phyloP scores from a whole-genome alignment of 2,329 filamentous ascomycete genomes.

The Amesomyces nigricolor region DNA sequence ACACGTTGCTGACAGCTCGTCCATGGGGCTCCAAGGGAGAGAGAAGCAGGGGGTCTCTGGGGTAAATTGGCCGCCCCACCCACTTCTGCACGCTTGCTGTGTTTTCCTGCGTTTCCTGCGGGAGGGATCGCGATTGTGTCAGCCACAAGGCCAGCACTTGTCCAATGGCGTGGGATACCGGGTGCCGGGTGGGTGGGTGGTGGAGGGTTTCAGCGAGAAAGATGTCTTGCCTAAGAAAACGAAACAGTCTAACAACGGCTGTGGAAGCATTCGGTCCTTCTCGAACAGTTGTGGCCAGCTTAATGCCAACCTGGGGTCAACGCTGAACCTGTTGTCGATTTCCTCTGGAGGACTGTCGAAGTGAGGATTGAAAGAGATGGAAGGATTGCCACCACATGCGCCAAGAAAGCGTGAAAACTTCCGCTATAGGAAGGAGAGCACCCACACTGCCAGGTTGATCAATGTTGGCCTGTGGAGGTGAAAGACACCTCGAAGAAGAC shows the following conservation, averaged over 20 bases:
- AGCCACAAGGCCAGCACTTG: neutral
- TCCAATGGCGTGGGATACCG: conserved; percentile 7
- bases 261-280: too few species aligned
- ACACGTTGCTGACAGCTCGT: neutral
- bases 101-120: neutral
- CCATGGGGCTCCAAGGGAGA: neutral
- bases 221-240: neutral
- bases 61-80: neutral
- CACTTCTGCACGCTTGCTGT: neutral
- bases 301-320: too few species aligned
- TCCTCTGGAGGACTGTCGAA: too few species aligned
- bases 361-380: too few species aligned
- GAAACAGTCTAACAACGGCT: neutral
- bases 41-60: neutral
- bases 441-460: too few species aligned
- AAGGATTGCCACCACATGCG: neutral
- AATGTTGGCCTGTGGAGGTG: too few species aligned
- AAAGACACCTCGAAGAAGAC: too few species aligned
- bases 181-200: neutral
- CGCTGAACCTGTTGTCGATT: too few species aligned
- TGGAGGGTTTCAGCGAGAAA: neutral
- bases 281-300: too few species aligned
- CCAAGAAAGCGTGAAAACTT: too few species aligned
- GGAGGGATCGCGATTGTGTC: conserved; percentile 8
- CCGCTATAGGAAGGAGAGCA: too few species aligned